phyloP scores from a whole-genome alignment of 805 yeast species.

The Wickerhamomyces sydowiorum region DNA sequence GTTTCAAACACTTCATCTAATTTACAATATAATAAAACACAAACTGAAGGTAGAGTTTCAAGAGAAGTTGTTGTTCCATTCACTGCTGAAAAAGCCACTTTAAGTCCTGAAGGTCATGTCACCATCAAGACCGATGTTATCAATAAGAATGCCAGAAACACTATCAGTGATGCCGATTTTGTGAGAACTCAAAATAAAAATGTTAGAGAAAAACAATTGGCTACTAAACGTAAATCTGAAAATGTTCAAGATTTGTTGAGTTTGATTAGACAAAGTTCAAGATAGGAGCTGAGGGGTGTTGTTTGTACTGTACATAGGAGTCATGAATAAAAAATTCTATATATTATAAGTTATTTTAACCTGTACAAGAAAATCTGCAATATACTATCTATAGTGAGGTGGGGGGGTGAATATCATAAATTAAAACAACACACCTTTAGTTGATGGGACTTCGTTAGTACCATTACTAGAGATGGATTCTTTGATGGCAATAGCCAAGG shows the following conservation, averaged over 20 bases:
- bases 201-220: neutral
- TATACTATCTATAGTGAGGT: neutral
- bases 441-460: constrained; percentile 86
- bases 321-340: too few species aligned
- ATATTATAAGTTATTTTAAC: neutral
- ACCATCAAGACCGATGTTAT: constrained; percentile 1
- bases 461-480: constrained; percentile 85
- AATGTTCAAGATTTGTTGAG: neutral
- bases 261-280: neutral
- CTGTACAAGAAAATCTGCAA: neutral
- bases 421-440: constrained; percentile 87
- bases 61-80: constrained; percentile 41
- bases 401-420: too few species aligned
- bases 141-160: neutral
- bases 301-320: neutral
- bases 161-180: too few species aligned
- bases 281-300: neutral
- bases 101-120: constrained; percentile 33
- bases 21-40: constrained; percentile 28
- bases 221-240: neutral
- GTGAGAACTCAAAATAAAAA: too few species aligned
- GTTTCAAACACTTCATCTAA: constrained; percentile 25
- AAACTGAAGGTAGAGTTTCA: constrained; percentile 32
- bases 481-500: constrained; percentile 85
- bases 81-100: constrained; percentile 30